Percentiles rank a stretch among this genome's conserved stretches.
Conservation (phyloP, 768 basidiomycete genomes). For the Pisolithus orientalis region DNA sequence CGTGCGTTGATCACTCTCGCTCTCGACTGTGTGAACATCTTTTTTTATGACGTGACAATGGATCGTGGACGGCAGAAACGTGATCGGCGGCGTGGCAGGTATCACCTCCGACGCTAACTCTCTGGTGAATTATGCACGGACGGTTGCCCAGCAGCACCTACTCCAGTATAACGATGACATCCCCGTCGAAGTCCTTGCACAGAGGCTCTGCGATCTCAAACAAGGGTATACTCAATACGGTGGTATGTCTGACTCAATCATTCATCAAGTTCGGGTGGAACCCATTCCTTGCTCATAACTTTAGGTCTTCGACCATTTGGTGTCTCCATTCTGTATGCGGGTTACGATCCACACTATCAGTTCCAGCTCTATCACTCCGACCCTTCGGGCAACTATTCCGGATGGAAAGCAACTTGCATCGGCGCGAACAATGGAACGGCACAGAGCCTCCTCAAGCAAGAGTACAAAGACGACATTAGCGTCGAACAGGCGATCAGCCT, state of each 20-base stretch:
- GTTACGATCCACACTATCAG: conserved; percentile 90
- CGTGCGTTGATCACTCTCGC: conserved; percentile 39
- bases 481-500: conserved; percentile 91
- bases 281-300: not conserved
- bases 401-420: conserved; percentile 98
- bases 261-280: not conserved
- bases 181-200: conserved; percentile 92
- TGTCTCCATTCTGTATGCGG: conserved; percentile 93
- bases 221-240: conserved; percentile 98
- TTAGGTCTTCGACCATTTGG: conserved; percentile 95
- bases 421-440: conserved; percentile 98
- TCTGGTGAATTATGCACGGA: conserved; percentile 88
- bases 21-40: not conserved
- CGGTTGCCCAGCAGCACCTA: conserved; percentile 85
- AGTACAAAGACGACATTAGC: conserved; percentile 92
- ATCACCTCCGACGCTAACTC: conserved; percentile 97
- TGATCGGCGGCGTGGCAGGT: conserved; percentile 92
- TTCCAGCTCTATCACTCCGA: conserved; percentile 99
- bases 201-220: conserved; percentile 93
- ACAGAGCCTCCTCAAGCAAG: conserved; percentile 92
- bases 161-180: conserved; percentile 94
- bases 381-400: conserved; percentile 96
- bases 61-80: conserved; percentile 55
- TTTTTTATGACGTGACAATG: conserved; percentile 1
- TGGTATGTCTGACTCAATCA: conserved; percentile 42